phyloP scores from a whole-genome alignment of 495 filamentous ascomycete genomes.

The Podospora appendiculata region DNA sequence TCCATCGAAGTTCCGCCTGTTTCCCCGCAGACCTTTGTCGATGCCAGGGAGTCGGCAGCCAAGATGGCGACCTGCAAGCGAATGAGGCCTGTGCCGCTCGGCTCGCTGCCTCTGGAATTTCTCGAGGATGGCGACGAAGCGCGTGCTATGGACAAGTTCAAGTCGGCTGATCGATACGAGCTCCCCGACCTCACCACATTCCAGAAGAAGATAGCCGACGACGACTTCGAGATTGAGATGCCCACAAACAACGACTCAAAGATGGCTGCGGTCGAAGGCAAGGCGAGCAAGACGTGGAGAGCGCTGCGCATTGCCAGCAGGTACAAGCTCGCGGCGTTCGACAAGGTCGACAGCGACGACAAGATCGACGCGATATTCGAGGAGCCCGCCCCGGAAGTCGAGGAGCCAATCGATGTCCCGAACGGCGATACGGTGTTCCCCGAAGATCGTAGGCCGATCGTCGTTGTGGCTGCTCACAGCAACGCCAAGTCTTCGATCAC shows the following conservation, averaged over 20 bases:
- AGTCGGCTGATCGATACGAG: constrained; percentile 34
- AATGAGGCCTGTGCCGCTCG: constrained; percentile 57
- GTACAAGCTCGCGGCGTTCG: constrained; percentile 65
- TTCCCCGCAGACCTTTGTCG: constrained; percentile 53
- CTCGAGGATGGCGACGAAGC: constrained; percentile 53
- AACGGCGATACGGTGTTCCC: constrained; percentile 23
- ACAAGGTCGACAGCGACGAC: constrained; percentile 77
- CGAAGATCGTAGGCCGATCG: constrained; percentile 34
- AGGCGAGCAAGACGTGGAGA: constrained; percentile 83
- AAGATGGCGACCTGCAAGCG: constrained; percentile 60
- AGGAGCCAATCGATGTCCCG: constrained; percentile 13
- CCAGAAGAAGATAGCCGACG: constrained; percentile 54
- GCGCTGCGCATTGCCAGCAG: constrained; percentile 70
- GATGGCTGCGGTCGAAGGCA: constrained; percentile 54
- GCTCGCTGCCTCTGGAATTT: constrained; percentile 67
- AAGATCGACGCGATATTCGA: constrained; percentile 51
- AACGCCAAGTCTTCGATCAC: constrained; percentile 31
- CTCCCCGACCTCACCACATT: constrained; percentile 40
- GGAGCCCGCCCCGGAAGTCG: constrained; percentile 17
- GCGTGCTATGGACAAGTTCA: constrained; percentile 40
- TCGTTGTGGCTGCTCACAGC: constrained; percentile 36
- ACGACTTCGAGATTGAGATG: constrained; percentile 79
- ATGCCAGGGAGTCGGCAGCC: constrained; percentile 54
- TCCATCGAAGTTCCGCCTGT: constrained; percentile 70
- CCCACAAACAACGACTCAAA: constrained; percentile 64